A percentile compares a stretch with the other conserved stretches of the same genome.
These are phyloP conservation scores for Mortierella sp. DNA, from an alignment of 371 early-diverging fungal species.

Conservation along the genomic window DNA sequence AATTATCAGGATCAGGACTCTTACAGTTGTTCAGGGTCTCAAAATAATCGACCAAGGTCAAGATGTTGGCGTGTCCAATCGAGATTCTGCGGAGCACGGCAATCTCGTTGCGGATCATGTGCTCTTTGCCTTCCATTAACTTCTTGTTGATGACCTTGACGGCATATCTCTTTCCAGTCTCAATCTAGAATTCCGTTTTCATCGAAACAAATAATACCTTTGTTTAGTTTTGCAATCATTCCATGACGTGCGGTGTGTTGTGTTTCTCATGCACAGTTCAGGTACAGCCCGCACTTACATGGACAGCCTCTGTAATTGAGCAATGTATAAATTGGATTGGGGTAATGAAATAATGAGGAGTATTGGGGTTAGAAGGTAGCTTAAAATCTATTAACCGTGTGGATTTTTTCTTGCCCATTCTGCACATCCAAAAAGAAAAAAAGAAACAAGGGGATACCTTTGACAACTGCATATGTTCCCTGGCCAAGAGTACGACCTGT, in stretches of 20 bases:
- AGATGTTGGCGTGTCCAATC: conserved; percentile 88
- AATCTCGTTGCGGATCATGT: conserved; percentile 93
- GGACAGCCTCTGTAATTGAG: conserved; percentile 54
- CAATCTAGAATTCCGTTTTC: conserved; percentile 63
- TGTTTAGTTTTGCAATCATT: no score
- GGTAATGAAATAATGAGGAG: no score
- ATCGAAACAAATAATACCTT: background rate
- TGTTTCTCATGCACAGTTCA: no score
- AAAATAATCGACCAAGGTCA: conserved; percentile 91
- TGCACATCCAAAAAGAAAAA: background rate
- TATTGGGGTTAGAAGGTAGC: no score
- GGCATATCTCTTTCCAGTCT: conserved; percentile 87
- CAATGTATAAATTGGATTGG: no score
- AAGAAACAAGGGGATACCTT: conserved; percentile 62
- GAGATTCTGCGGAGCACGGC: conserved; percentile 86
- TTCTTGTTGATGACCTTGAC: conserved; percentile 93
- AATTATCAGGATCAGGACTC: background rate
- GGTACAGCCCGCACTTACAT: conserved; percentile 41
- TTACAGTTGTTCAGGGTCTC: conserved; percentile 90
- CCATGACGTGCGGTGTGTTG: no score
- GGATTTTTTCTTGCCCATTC: background rate
- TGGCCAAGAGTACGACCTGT: conserved; percentile 75
- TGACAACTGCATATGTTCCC: conserved; percentile 79
- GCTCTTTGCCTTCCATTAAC: conserved; percentile 88
- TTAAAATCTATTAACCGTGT: no score